Evolutionary conservation across 2,329 filamentous ascomycete species (phyloP), one percentile per base, ranked within the genome.

Genomic region (Talaromyces sp.): DNA sequence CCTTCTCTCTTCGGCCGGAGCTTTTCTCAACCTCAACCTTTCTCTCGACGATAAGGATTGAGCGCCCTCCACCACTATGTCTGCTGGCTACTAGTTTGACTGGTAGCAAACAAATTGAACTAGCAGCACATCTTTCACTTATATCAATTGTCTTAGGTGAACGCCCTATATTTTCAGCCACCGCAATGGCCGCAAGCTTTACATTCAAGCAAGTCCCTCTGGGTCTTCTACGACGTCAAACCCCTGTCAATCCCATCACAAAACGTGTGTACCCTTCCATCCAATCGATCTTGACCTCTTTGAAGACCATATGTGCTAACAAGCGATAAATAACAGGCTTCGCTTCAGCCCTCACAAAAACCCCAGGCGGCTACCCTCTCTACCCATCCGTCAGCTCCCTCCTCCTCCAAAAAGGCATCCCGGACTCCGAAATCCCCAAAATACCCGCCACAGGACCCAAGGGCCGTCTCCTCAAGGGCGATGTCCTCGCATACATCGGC

Each of bases 391-490:
- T 98, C 62, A 85, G 87, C 74, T 88, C 92, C 72, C 85, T 98
- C 65, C 84, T 98, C 68, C 90, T 91, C 78, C 84, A 90, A 77
- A 89, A 96, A 74, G 89, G 89, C 68, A 81, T 99, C 63, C 85
- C 90, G 72, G 86, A 89, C 70, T 88, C 89, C 56, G 91, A 93
- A 66, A 84, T 93, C 61, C 84, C 88, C 78, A 90, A 91, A 77
- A 97, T 98, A 77, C 90, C 88, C 62, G 90, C 93, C 5, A 94
- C 91, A 22, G 95, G 95, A 27, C 95, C 95, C 34, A 89, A 89
- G 72, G 93, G 93, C 65, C 89, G 95, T 67, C 83, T 99, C 63
- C 85, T 99, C 68, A 99, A 99, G 84, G 95, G 95, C 64, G 95
- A 99, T 75, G 90, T 99, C 6, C 87, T 99, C 63, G 93, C 93